phyloP scores from a whole-genome alignment of 192 early-diverging fungal genomes.

The Anaeromyces robustus region DNA sequence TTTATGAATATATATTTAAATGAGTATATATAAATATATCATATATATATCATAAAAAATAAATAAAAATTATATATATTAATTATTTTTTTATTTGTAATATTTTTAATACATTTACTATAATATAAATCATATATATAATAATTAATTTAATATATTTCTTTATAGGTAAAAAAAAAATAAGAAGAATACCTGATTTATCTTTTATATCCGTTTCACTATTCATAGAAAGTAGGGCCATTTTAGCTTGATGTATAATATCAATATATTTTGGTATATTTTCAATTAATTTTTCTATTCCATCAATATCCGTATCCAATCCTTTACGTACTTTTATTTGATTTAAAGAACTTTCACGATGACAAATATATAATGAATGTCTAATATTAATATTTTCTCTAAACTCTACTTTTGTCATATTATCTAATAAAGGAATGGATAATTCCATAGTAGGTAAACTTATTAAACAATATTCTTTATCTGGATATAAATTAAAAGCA shows the following conservation, averaged over 20 bases:
- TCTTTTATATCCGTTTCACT: background rate
- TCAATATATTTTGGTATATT: constrained; percentile 6
- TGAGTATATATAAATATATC: no score
- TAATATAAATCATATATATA: no score
- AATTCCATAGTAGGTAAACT: constrained; percentile 18
- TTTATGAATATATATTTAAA: no score
- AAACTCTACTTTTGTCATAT: constrained; percentile 11
- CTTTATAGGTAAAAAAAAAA: no score
- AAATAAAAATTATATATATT: no score
- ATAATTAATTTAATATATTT: no score
- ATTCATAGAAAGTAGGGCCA: background rate
- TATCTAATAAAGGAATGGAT: constrained; percentile 20
- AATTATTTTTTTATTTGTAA: no score
- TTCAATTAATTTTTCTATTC: constrained; percentile 8
- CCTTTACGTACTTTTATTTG: constrained; percentile 8
- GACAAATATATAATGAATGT: constrained; percentile 21
- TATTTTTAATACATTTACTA: no score
- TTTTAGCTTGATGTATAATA: constrained; percentile 1
- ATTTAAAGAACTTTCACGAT: constrained; percentile 16
- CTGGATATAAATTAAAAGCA: constrained; percentile 22
- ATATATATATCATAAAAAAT: no score
- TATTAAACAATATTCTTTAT: constrained; percentile 29
- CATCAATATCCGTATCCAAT: background rate
- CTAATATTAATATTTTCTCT: constrained; percentile 7
- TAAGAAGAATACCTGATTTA: background rate